Evolutionary conservation across 768 basidiomycete species (phyloP), one percentile per base, ranked within the genome.

Genomic region (Boletus reticulatus): DNA sequence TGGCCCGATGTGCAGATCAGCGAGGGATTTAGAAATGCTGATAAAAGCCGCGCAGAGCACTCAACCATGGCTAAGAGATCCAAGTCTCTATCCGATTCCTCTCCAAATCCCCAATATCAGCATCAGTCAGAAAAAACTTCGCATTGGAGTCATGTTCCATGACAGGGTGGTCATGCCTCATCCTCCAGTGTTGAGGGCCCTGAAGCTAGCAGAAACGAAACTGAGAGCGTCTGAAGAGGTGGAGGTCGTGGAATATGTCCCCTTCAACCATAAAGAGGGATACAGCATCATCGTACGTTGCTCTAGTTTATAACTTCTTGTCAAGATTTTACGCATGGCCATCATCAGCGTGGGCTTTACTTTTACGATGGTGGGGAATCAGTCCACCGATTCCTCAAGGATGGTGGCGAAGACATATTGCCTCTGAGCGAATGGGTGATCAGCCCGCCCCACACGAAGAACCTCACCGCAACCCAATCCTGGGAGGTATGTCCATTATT

Each of bases 31-130:
- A 55, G 48, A 52, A 16, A 59, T 69, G 44, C 24, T 69, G 34
- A 58, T 66, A 5, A 54, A 53, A 34, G 53, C 51, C 10, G 58
- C 64, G 22, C 62, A 76, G 24, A 69, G 62, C 38, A 63, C 65
- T 13, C 57, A 74, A 51, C 80, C 79, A 1, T 80, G 78, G 77
- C 50, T 70, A 1, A 47, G 57, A n/a, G 77, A 80, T 57, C 71
- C 76, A 17, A 52, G 63, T 14, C 66, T 71, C 4, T 44, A 74
- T 16, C 72, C 72, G 2, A 65, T 75, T 11, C 63, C 67, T 2
- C 48, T 70, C 0, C 22, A 32, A 56, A 54, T 72, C 12, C 63
- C 54, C 44, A 67, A 71, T 51, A 55, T 52, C 46, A 56, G 36
- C 50, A 55, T 52, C 46, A 56, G 36, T 11, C 62, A 49, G 52